Evolutionary conservation across 768 basidiomycete genomes (phyloP).

Genomic region (Xerocomellus dryophilus): DNA sequence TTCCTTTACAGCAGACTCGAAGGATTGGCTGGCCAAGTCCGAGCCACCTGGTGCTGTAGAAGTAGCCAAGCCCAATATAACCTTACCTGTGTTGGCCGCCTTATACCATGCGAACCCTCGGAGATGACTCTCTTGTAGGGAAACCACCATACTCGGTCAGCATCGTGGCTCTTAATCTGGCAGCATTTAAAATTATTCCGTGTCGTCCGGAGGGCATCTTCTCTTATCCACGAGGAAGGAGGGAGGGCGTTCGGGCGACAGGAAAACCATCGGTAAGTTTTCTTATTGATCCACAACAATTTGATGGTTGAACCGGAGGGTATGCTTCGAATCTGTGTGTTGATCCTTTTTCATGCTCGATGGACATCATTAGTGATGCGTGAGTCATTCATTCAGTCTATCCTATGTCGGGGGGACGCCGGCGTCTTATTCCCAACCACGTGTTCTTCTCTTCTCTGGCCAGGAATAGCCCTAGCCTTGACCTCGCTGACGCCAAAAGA

Average conservation of each 20-base stretch:
- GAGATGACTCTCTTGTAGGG: constrained; percentile 42
- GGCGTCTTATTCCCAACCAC: not conserved
- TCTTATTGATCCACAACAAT: not conserved
- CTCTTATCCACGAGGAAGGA: constrained; percentile 46
- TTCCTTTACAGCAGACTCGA: constrained; percentile 25
- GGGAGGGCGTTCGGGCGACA: constrained; percentile 34
- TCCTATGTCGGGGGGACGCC: not conserved
- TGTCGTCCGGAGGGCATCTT: constrained; percentile 31
- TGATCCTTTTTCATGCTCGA: not conserved
- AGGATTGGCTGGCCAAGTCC: constrained; percentile 22
- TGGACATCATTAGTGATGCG: constrained; percentile 43
- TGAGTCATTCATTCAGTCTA: constrained; percentile 31
- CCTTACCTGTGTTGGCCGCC: not conserved
- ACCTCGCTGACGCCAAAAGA: not conserved
- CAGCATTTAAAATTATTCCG: constrained; percentile 41
- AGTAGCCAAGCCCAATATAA: constrained; percentile 20
- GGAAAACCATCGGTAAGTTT: constrained; percentile 34
- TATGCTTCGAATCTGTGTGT: not conserved
- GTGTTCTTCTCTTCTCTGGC: constrained; percentile 2
- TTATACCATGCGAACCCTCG: constrained; percentile 41
- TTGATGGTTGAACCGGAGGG: not conserved
- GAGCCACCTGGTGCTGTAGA: constrained; percentile 27
- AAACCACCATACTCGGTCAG: constrained; percentile 44
- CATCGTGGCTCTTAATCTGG: constrained; percentile 37
- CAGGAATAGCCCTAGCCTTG: constrained; percentile 35